Base-by-base conservation (phyloP, 768 basidiomycete species). In the Tremella mesenterica region DNA sequence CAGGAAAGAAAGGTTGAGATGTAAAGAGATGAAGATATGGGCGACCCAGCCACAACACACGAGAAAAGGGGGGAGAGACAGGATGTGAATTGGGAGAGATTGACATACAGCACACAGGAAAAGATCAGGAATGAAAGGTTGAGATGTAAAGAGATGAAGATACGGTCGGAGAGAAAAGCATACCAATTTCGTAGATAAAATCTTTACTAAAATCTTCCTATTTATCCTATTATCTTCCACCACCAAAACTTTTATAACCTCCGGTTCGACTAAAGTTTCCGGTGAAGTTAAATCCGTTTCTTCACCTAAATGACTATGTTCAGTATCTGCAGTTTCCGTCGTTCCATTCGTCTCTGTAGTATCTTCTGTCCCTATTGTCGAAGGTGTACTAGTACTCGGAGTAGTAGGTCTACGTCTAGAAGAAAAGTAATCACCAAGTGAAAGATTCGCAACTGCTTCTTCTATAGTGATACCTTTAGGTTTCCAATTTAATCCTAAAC, bases 221-320 rank as follows among this genome's bases (percentile, higher is more conserved):
- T 67, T 67, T 41, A 69, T 63, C 44, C 50, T 44, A 34, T 69
- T 71, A 34, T 71, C 69, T 47, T 71, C 69, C 4, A 71, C 69
- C 4, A 71, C 67, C 38, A 71, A 30, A 4, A 71, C 62, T 31
- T 63, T 68, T 48, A 62, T 30, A 10, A 25, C 25, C 46, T 50
- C 52, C 6, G 28, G 28, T 16, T 56, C 58, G 1, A 28, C 25
- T 14, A 18, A 27, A 14, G 47, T 18, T 7, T 48, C 47, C 14
- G 47, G 20, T 8, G 21, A 23, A n/a, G n/a, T n/a, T n/a, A n/a
- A n/a, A n/a, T n/a, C n/a, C n/a, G n/a, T n/a, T n/a, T n/a, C n/a
- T n/a, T n/a, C n/a, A n/a, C n/a, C n/a, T n/a, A n/a, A n/a, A n/a
- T n/a, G n/a, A 27, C 27, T 28, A 28, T 16, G 4, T 4, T 39